phyloP scores from a whole-genome alignment of 2,329 filamentous ascomycete genomes.

The Claviceps sp. region DNA sequence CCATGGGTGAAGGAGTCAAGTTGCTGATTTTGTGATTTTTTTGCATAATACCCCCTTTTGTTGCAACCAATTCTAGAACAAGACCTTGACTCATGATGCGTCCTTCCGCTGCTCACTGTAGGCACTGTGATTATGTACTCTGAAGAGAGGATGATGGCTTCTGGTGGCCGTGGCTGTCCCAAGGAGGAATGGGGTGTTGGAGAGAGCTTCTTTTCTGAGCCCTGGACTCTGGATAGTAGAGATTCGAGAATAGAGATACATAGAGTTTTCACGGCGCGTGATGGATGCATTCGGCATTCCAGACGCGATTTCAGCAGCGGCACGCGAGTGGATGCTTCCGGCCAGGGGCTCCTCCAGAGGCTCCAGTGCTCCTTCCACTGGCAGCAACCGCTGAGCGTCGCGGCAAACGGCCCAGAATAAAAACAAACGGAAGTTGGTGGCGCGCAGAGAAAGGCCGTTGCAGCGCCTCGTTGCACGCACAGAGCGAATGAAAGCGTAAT shows the following conservation, averaged over 20 bases:
- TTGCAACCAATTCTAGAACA: neutral
- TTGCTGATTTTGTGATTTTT: neutral
- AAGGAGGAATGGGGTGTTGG: too few relatives aligned
- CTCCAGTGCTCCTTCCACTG: neutral
- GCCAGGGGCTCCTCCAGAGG: neutral
- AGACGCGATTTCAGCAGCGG: too few relatives aligned
- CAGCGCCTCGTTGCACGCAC: neutral
- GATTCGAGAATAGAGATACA: too few relatives aligned
- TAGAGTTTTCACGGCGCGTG: too few relatives aligned
- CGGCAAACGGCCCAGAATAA: neutral
- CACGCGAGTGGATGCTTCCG: neutral
- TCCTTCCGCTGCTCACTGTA: too few relatives aligned
- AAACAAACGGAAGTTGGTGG: neutral
- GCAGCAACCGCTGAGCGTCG: neutral
- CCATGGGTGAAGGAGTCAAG: too few relatives aligned
- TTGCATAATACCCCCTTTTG: slow-evolving; percentile 1
- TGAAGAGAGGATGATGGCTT: too few relatives aligned
- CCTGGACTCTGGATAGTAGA: too few relatives aligned
- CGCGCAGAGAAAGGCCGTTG: neutral
- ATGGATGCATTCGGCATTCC: too few relatives aligned
- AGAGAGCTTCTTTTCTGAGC: too few relatives aligned
- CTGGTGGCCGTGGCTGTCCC: too few relatives aligned
- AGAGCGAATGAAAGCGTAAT: neutral
- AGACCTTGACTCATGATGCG: neutral
- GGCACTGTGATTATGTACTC: too few relatives aligned